Base-by-base conservation (phyloP, 495 filamentous ascomycete species). In the Aspergillus incahuasiensis region DNA sequence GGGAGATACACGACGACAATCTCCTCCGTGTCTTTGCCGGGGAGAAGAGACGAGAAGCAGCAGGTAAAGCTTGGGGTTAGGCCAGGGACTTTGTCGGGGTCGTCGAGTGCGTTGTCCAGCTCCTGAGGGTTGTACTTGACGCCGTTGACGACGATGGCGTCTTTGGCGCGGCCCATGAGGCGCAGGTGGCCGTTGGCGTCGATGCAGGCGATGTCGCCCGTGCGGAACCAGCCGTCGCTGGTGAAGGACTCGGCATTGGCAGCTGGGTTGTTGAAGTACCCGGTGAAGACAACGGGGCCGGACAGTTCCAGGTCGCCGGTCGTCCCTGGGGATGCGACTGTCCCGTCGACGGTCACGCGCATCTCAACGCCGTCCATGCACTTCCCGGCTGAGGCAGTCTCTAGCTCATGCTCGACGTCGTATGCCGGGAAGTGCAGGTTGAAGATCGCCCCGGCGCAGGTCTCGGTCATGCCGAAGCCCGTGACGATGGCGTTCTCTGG, bases 201-300 rank as follows among this genome's bases (percentile, higher is more conserved):
- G n/a, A 82, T 70, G 18, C 73, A 73, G 13, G 79, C 86, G 24
- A 87, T 73, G 62, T 95, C 90, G 0, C 90, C 90, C 1, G 90
- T 94, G 63, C 82, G 89, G 75, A 92, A 92, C 71, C 83, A 95
- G 3, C 88, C 88, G 57, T 94, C 89, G 0, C 54, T 39, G 0
- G 85, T 88, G 25, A 92, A 80, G 0, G 87, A 79, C 13, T 83
- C 78, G 8, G 69, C 72, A 2, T 88, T 91, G 1, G 78, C 79
- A 24, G 80, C 75, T 0, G 75, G 72, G 54, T 87, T 85, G 60
- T 91, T 91, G 54, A 82, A 81, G 63, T 95, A 95, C 18, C 83
- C 83, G 39, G 79, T 68, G 76, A 94, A 95, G 13, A 94, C 73
- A 45, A 90, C 88, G 1, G 86, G 84, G 0, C 72, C 72, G 0